Evolutionary conservation across 345 rosid genomes (phyloP).

Genomic region (Bruguiera sexangula): DNA sequence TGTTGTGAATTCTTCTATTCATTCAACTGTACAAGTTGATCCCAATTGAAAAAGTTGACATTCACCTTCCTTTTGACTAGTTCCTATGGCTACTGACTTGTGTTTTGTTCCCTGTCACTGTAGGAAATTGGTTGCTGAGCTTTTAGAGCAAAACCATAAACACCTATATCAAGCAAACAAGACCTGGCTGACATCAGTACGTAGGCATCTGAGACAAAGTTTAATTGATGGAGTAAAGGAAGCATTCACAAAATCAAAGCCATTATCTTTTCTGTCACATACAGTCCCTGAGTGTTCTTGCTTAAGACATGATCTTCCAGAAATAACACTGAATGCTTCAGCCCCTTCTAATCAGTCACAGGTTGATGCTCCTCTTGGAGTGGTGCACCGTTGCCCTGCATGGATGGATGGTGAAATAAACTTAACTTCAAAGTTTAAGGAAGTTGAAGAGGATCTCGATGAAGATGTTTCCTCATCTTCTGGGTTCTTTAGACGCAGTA

Average conservation of each 20-base stretch:
- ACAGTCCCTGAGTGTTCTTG: slow-evolving; percentile 94
- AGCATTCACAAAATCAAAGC: slow-evolving; percentile 57
- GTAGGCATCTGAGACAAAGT: slow-evolving; percentile 64
- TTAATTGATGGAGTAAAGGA: slow-evolving; percentile 60
- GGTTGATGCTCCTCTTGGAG: slow-evolving; percentile 50
- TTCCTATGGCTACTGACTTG: neutral
- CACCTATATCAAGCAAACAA: slow-evolving; percentile 76
- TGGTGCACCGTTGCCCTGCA: slow-evolving; percentile 58
- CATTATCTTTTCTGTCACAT: slow-evolving; percentile 62
- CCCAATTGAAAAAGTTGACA: neutral
- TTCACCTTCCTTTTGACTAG: neutral
- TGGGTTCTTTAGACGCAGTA: slow-evolving; percentile 54
- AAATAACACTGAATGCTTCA: slow-evolving; percentile 32
- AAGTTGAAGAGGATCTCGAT: slow-evolving; percentile 74
- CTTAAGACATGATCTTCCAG: slow-evolving; percentile 22
- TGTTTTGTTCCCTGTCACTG: slow-evolving; percentile 7
- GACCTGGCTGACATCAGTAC: slow-evolving; percentile 71
- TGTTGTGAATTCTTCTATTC: neutral
- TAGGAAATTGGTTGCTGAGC: slow-evolving; percentile 63
- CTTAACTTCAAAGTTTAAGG: slow-evolving; percentile 51
- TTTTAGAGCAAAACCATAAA: slow-evolving; percentile 60
- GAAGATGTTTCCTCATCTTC: slow-evolving; percentile 66
- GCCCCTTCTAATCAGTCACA: slow-evolving; percentile 24
- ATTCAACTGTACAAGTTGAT: neutral
- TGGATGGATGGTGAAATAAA: slow-evolving; percentile 55